Evolutionary conservation across 768 basidiomycete genomes (phyloP), one percentile per base, ranked within the genome.

Genomic region (Serendipita sp.): DNA sequence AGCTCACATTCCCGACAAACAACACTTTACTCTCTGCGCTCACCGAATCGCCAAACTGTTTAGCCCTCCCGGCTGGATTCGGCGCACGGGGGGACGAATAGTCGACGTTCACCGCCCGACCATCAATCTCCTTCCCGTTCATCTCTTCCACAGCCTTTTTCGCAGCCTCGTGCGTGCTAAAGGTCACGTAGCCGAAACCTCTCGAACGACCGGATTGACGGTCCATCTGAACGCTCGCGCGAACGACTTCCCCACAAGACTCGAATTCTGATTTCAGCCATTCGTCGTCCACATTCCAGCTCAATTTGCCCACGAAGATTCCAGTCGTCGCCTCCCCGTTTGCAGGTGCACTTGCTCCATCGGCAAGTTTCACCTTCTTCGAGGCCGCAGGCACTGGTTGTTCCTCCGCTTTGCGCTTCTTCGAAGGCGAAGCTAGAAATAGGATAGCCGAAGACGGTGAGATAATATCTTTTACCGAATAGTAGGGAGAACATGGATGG

Each of bases 271-370:
- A 80, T 56, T 86, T 82, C 65, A 98, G 84, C 79, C 91, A 89
- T 73, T 97, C 95, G 71, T 90, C 88, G 77, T 97, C 95, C 65
- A 98, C 87, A 72, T 88, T 90, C 94, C 94, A 99, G 13, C 91
- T 94, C 48, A 99, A 80, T 64, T 82, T 81, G 62, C 95, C 95
- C 67, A 99, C 91, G 70, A 94, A 98, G 68, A 97, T 80, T 42
- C 86, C 84, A 69, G 78, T 84, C 16, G 77, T 76, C 63, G 83
- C 79, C 66, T 81, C 79, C 0, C 74, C 69, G 48, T 71, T 70
- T 53, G 67, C 75, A 30, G 66, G 69, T 43, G 75, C 76, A 22
- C 72, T 70, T 20, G 75, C 75, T 63, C 77, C 84, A 67, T 84
- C 79, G 50, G 74, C 80, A 56, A 85, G 76, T 77, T 93, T 96